These are phyloP conservation scores for Mallotus repandus DNA, from an alignment of 441 rosid species.

Conservation along the genomic window DNA sequence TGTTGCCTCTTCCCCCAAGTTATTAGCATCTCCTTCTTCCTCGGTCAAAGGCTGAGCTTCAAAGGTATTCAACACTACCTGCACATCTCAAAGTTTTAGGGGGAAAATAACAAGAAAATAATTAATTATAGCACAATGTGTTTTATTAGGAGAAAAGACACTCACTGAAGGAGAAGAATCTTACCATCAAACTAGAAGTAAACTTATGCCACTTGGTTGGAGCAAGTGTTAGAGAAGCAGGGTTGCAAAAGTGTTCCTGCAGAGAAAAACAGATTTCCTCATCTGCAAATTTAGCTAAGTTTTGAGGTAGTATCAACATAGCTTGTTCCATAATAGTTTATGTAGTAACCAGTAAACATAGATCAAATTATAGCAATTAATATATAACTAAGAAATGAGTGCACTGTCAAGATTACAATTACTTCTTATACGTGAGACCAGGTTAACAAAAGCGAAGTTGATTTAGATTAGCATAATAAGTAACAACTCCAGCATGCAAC, in stretches of 20 bases:
- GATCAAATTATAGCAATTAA: background rate
- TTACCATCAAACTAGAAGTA: slow-evolving; percentile 77
- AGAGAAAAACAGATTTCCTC: slow-evolving; percentile 29
- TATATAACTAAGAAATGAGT: background rate
- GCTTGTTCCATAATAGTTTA: background rate
- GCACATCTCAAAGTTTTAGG: slow-evolving; percentile 28
- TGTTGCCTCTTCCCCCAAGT: slow-evolving; percentile 93
- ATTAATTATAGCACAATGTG: background rate
- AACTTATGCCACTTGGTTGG: slow-evolving; percentile 93
- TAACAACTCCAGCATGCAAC: background rate
- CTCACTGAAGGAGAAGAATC: slow-evolving; percentile 16
- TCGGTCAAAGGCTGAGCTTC: slow-evolving; percentile 97
- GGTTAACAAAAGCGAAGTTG: background rate
- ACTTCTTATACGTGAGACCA: background rate
- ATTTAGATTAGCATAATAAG: background rate
- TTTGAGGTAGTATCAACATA: background rate
- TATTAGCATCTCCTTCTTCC: slow-evolving; percentile 93
- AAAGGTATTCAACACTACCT: slow-evolving; percentile 92
- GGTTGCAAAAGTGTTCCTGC: slow-evolving; percentile 92
- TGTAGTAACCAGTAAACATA: background rate
- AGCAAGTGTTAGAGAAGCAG: slow-evolving; percentile 64
- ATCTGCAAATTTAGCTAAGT: slow-evolving; percentile 1
- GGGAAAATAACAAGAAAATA: slow-evolving; percentile 4
- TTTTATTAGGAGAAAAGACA: background rate
- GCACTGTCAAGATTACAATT: background rate